Percentiles rank a stretch among this genome's conserved stretches.
Evolutionary conservation across 148 eudicot species (phyloP).

Genomic region (Cornus suecica): DNA sequence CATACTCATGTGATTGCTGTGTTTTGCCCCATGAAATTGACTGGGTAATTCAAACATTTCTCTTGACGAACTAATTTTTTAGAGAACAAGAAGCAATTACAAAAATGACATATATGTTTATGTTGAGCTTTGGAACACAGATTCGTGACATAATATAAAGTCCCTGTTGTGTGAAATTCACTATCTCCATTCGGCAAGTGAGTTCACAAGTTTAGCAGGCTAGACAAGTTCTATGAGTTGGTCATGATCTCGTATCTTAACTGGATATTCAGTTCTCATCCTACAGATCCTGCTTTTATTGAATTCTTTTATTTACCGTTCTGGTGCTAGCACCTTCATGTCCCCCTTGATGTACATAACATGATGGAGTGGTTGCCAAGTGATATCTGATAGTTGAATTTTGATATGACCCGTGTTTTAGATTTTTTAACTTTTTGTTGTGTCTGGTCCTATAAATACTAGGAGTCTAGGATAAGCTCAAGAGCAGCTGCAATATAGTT

Average conservation of each 20-base stretch:
- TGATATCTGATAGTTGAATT: background rate
- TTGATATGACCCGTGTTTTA: background rate
- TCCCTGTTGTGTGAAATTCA: too few relatives aligned
- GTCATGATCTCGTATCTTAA: background rate
- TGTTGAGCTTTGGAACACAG: background rate
- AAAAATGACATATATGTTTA: too few relatives aligned
- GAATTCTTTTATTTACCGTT: background rate
- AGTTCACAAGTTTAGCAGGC: background rate
- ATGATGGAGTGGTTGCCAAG: background rate
- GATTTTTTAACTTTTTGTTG: background rate
- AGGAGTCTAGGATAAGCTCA: background rate
- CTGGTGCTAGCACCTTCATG: background rate
- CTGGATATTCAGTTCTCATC: background rate
- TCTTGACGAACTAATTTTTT: background rate
- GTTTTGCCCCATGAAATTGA: background rate
- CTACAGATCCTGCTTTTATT: background rate
- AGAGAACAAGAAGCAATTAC: too few relatives aligned
- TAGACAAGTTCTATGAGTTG: background rate
- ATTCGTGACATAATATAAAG: background rate
- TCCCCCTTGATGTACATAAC: background rate
- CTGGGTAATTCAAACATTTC: background rate
- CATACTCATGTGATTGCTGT: background rate
- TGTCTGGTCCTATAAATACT: background rate
- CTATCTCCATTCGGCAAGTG: background rate
- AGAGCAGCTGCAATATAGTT: background rate